These are phyloP conservation scores for Heterobasidion annosum DNA, from an alignment of 1,284 basidiomycete species.

Conservation along the genomic window DNA sequence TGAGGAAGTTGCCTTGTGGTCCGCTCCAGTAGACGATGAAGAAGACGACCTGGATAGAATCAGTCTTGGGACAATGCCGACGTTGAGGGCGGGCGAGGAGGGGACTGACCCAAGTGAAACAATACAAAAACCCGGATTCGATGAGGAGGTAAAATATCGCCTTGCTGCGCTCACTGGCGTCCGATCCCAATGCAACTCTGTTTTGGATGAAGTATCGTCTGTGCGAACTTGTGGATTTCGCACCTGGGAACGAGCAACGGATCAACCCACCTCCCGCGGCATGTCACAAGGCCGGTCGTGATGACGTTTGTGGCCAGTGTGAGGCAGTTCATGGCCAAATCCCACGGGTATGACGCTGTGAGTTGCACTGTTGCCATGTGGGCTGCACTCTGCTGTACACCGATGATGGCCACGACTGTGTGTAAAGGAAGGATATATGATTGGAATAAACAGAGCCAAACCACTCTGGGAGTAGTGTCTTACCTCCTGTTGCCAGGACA, in stretches of 20 bases:
- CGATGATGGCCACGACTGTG: not conserved
- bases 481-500: constrained; percentile 1
- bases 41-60: not conserved
- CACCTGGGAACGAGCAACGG: not conserved
- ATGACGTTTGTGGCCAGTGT: constrained; percentile 4
- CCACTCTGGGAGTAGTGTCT: not conserved
- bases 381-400: not conserved
- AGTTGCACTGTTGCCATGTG: not conserved
- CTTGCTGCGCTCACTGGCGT: not conserved
- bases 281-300: not conserved
- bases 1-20: not conserved
- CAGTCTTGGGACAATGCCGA: not conserved
- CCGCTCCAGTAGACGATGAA: constrained; percentile 2
- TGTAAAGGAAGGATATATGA: not conserved
- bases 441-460: not conserved
- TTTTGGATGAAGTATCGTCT: not conserved
- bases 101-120: constrained; percentile 1
- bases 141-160: not conserved
- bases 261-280: not conserved
- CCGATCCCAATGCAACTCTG: not conserved
- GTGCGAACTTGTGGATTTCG: no score
- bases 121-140: constrained; percentile 3
- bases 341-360: not conserved
- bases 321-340: constrained; percentile 2
- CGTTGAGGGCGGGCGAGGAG: not conserved